Evolutionary conservation across 163 green algal genomes (phyloP).

Genomic region (Coccomyxa subellipsoidea): DNA sequence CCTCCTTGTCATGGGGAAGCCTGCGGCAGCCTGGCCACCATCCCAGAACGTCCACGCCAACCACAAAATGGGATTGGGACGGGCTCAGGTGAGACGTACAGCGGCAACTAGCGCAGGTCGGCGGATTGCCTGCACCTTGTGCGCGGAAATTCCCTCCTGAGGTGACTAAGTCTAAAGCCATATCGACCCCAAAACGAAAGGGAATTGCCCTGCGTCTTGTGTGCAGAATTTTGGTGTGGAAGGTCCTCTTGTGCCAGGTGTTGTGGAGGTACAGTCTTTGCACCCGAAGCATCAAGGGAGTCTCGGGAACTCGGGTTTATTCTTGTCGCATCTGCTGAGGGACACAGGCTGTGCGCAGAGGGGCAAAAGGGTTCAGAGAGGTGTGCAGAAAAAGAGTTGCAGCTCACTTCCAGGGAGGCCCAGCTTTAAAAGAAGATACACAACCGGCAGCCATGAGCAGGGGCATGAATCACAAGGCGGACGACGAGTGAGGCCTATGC

Average conservation of each 20-base stretch:
- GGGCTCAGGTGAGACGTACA: neutral
- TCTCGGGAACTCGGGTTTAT: too few species aligned
- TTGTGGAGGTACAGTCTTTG: too few species aligned
- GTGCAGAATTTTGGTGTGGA: too few species aligned
- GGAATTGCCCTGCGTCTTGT: too few species aligned
- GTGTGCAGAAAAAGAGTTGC: neutral
- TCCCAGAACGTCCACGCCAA: neutral
- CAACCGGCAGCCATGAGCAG: neutral
- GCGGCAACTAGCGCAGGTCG: neutral
- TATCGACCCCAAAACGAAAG: too few species aligned
- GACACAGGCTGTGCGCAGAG: neutral
- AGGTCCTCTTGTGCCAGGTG: too few species aligned
- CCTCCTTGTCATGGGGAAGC: neutral
- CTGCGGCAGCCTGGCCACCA: neutral
- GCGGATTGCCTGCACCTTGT: too few species aligned
- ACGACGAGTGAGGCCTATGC: conserved; percentile 51
- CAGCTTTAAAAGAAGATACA: neutral
- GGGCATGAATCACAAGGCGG: conserved; percentile 51
- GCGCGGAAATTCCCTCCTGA: too few species aligned
- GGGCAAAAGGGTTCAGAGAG: neutral
- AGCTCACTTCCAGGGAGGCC: neutral
- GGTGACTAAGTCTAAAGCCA: too few species aligned
- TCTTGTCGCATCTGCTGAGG: neutral
- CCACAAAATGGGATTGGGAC: neutral
- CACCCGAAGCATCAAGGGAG: too few species aligned